phyloP scores from a whole-genome alignment of 352 stramenopile species.

The Hyaloperonospora arabidopsidis region DNA sequence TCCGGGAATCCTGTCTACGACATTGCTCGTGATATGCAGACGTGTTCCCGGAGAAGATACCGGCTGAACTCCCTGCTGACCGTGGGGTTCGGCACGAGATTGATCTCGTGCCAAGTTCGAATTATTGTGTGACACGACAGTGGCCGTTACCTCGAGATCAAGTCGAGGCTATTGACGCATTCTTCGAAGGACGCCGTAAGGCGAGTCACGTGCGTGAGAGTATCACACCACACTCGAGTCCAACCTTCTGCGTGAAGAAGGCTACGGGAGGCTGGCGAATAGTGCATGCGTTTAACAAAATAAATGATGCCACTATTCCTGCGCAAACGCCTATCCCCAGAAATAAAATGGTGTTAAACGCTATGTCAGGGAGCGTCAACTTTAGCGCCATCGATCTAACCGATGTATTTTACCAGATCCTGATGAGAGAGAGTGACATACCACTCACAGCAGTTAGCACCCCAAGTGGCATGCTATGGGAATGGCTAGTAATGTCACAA shows the following conservation, averaged over 20 bases:
- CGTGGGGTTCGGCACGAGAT: not conserved
- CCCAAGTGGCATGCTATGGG: too few relatives aligned
- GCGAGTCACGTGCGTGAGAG: not conserved
- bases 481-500: too few relatives aligned
- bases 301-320: too few relatives aligned
- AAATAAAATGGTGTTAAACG: too few relatives aligned
- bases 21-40: not conserved
- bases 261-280: not conserved
- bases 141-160: not conserved
- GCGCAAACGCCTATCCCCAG: too few relatives aligned
- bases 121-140: not conserved
- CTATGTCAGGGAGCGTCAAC: too few relatives aligned
- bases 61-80: not conserved
- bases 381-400: too few relatives aligned
- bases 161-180: not conserved
- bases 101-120: not conserved
- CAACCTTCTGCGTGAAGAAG: not conserved
- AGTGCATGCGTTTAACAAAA: too few relatives aligned
- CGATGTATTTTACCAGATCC: too few relatives aligned
- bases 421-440: too few relatives aligned
- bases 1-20: too few relatives aligned
- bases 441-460: too few relatives aligned
- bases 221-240: not conserved
- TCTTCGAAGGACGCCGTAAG: not conserved
- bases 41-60: not conserved